Conservation (phyloP, 2,329 filamentous ascomycete species). For the Dactylellina leptospora region DNA sequence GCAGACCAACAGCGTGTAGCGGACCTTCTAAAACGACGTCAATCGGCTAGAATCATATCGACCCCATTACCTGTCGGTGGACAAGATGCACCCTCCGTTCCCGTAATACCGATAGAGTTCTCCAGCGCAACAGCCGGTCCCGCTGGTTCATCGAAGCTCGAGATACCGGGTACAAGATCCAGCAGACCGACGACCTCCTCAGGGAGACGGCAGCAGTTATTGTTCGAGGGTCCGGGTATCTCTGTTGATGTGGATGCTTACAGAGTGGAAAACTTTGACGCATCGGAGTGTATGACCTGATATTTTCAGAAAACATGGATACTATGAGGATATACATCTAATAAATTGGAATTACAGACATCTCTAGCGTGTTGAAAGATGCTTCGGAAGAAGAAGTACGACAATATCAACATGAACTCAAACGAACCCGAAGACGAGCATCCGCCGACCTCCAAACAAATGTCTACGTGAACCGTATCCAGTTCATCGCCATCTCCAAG, state of each 20-base stretch:
- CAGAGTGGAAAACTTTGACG: constrained; percentile 77
- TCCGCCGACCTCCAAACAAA: constrained; percentile 89
- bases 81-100: constrained; percentile 76
- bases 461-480: constrained; percentile 94
- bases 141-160: constrained; percentile 67
- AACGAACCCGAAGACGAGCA: constrained; percentile 78
- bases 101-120: constrained; percentile 68
- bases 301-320: background rate
- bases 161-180: constrained; percentile 4
- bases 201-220: constrained; percentile 66
- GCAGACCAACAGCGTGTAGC: constrained; percentile 65
- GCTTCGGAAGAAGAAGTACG: constrained; percentile 87
- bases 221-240: constrained; percentile 63
- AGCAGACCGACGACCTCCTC: constrained; percentile 60
- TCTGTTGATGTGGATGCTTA: constrained; percentile 79
- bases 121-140: constrained; percentile 65
- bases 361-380: constrained; percentile 77
- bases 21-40: constrained; percentile 91
- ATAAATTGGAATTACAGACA: constrained; percentile 62
- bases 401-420: constrained; percentile 78
- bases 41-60: constrained; percentile 80
- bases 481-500: constrained; percentile 99
- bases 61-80: constrained; percentile 73
- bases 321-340: background rate
- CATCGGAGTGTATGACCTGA: constrained; percentile 77